These are phyloP conservation scores for Botrytis squamosa DNA, from an alignment of 2,329 filamentous ascomycete genomes.

Conservation along the genomic window DNA sequence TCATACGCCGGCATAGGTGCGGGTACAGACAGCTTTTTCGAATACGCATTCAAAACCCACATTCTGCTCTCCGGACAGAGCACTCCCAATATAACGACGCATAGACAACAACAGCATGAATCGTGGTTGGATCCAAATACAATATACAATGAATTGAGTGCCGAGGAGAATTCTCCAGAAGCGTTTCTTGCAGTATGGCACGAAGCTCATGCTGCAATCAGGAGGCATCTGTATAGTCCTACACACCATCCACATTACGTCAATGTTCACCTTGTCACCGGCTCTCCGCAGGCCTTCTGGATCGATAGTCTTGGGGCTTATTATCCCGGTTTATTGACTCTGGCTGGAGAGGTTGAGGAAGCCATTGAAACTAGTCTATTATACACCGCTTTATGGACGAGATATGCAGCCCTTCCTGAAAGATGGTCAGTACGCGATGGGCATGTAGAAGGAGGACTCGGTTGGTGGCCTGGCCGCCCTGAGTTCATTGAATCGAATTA, in stretches of 20 bases:
- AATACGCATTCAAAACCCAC: slow-evolving; percentile 94
- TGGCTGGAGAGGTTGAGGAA: slow-evolving; percentile 88
- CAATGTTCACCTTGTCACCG: slow-evolving; percentile 84
- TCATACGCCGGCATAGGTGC: slow-evolving; percentile 92
- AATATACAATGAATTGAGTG: slow-evolving; percentile 57
- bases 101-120: slow-evolving; percentile 25
- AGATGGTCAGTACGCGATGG: slow-evolving; percentile 86
- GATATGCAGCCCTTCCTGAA: slow-evolving; percentile 91
- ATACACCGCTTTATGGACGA: slow-evolving; percentile 90
- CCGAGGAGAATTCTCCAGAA: slow-evolving; percentile 69
- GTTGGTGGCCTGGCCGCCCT: slow-evolving; percentile 93
- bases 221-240: slow-evolving; percentile 82
- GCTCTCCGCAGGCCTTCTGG: slow-evolving; percentile 87
- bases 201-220: slow-evolving; percentile 81
- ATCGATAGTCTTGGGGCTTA: slow-evolving; percentile 95
- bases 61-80: slow-evolving; percentile 80
- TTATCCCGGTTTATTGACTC: slow-evolving; percentile 82
- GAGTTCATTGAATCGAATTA: slow-evolving; percentile 98
- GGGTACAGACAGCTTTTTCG: slow-evolving; percentile 96
- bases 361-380: slow-evolving; percentile 87
- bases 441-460: slow-evolving; percentile 79
- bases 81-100: slow-evolving; percentile 49
- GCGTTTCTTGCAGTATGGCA: slow-evolving; percentile 82
- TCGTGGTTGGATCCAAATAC: slow-evolving; percentile 63
- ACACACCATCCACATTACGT: slow-evolving; percentile 90